Conservation (phyloP, 2,329 filamentous ascomycete species). For the Aureobasidium sp. region DNA sequence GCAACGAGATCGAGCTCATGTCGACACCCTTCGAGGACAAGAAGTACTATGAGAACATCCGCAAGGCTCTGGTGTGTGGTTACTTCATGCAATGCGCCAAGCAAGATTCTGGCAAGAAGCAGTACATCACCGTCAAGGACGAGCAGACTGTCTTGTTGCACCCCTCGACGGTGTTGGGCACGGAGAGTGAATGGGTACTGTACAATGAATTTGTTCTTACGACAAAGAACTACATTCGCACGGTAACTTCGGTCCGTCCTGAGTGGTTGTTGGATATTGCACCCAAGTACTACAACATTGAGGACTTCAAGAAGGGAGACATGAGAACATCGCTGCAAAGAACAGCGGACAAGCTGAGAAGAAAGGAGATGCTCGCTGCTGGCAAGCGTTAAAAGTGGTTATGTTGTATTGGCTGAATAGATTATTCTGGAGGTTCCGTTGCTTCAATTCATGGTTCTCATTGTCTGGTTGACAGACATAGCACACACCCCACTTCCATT, state of each 20-base stretch:
- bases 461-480: background rate
- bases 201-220: conserved; percentile 99
- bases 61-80: conserved; percentile 80
- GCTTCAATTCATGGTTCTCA: background rate
- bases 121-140: conserved; percentile 94
- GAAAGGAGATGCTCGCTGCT: conserved; percentile 17
- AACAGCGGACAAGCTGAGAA: conserved; percentile 47
- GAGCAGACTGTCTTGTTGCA: conserved; percentile 90
- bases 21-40: conserved; percentile 90
- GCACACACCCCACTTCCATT: background rate
- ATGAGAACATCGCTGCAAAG: conserved; percentile 61
- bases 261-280: conserved; percentile 98
- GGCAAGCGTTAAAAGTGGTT: conserved; percentile 4
- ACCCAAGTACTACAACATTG: conserved; percentile 83
- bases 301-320: conserved; percentile 75
- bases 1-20: conserved; percentile 73
- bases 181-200: conserved; percentile 91
- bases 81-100: conserved; percentile 99
- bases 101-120: conserved; percentile 79
- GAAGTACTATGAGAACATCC: conserved; percentile 97
- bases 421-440: background rate
- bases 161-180: conserved; percentile 80
- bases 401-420: background rate
- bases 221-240: conserved; percentile 95
- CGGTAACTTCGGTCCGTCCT: conserved; percentile 81